phyloP scores from a whole-genome alignment of 1,139 yeast genomes.

The Ogataea hybrid region DNA sequence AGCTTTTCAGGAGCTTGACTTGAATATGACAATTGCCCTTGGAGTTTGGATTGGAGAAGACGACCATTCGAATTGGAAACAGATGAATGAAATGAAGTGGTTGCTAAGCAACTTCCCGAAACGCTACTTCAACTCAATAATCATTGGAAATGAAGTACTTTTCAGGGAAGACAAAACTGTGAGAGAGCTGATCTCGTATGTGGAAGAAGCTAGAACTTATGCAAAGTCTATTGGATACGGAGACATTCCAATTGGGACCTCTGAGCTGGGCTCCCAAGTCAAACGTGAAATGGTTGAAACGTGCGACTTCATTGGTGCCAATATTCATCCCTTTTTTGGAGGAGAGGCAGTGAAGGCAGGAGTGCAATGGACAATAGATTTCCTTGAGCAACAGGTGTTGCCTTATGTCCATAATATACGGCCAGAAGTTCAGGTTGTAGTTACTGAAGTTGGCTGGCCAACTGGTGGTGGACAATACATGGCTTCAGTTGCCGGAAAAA shows the following conservation, averaged over 20 bases:
- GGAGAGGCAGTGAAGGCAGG: constrained; percentile 53
- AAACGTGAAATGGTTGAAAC: constrained; percentile 36
- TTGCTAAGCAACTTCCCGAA: constrained; percentile 46
- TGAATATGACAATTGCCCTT: constrained; percentile 56
- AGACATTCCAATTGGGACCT: constrained; percentile 52
- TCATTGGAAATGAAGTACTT: constrained; percentile 63
- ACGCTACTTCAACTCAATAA: constrained; percentile 47
- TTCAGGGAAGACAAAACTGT: constrained; percentile 50
- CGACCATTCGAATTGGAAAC: constrained; percentile 40
- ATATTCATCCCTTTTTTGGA: constrained; percentile 67
- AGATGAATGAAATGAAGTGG: constrained; percentile 43
- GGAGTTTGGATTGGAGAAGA: constrained; percentile 64
- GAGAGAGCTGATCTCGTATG: constrained; percentile 40
- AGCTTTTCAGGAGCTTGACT: constrained; percentile 47
- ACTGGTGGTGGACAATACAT: constrained; percentile 52
- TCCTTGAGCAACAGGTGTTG: constrained; percentile 41
- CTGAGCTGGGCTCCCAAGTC: constrained; percentile 50
- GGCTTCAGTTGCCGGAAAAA: constrained; percentile 45
- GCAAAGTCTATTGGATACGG: constrained; percentile 35
- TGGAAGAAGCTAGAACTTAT: constrained; percentile 42
- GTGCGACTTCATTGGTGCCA: constrained; percentile 61
- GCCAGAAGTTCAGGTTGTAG: constrained; percentile 34
- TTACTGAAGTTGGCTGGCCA: constrained; percentile 76
- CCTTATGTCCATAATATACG: constrained; percentile 27
- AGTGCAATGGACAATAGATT: constrained; percentile 53